Base-by-base conservation (phyloP, 169 alveolate genomes). In the Plasmodium gallinaceum region DNA sequence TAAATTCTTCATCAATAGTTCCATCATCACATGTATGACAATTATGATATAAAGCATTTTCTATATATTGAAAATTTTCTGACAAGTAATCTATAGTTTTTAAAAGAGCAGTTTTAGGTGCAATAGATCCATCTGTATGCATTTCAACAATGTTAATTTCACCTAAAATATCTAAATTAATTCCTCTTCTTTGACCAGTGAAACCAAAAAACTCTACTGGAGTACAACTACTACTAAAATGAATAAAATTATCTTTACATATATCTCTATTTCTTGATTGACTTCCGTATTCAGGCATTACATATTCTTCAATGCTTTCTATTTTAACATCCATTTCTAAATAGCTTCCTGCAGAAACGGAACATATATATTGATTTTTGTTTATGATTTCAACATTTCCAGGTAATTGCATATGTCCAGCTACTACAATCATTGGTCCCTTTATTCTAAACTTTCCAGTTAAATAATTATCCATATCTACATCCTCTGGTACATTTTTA, bases 341-440 rank as follows among this genome's bases (percentile, higher is more conserved):
- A 76, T 94, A 95, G 48, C 95, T 92, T 14, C 94, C 96, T 14
- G 94, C 90, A 16, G 95, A 52, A 70, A 95, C 92, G 7, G 97
- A 90, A 68, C 97, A 95, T 39, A 95, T 46, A 92, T 95, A 95
- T 22, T 94, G 96, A 76, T 93, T 94, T 76, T 93, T 94, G 88
- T 95, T 95, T 45, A 95, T 83, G n/a, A 95, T 74, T 74, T 94
- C 97, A 0, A 95, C 71, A 61, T 88, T 92, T 4, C 57, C 32
- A 65, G 92, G 95, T 48, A 95, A 69, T 74, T 94, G 92, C 65
- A 95, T 51, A 90, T 95, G 97, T 2, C 97, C 97, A 6, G 97
- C 97, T 18, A 95, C 97, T n/a, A 95, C 97, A 39, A 94, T 95
- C 62, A 95, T 93, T 9, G 97, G 97, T 7, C 97, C 97, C 61